These are phyloP conservation scores for Choanephora cucurbitarum DNA, from an alignment of 371 early-diverging fungal genomes.

Conservation along the genomic window DNA sequence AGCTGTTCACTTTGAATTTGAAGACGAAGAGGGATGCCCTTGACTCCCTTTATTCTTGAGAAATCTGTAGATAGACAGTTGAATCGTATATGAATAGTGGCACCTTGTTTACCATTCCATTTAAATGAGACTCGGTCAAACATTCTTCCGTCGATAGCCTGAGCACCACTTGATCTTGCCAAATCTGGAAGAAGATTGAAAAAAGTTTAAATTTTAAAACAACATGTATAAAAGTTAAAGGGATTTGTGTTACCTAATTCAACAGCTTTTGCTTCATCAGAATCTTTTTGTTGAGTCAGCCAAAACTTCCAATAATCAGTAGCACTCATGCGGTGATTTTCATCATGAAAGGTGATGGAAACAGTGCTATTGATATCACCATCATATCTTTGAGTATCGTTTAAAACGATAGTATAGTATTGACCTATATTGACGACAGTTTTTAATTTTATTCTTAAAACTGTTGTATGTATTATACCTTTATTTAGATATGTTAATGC, in stretches of 20 bases:
- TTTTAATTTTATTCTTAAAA: neutral
- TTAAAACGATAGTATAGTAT: slow-evolving; percentile 49
- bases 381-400: slow-evolving; percentile 46
- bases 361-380: slow-evolving; percentile 60
- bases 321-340: slow-evolving; percentile 65
- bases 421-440: slow-evolving; percentile 38
- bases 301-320: slow-evolving; percentile 78
- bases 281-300: slow-evolving; percentile 66
- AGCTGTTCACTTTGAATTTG: slow-evolving; percentile 39
- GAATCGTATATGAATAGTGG: slow-evolving; percentile 49
- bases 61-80: slow-evolving; percentile 62
- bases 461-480: slow-evolving; percentile 23
- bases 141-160: slow-evolving; percentile 26
- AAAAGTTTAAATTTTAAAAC: slow-evolving; percentile 22
- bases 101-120: slow-evolving; percentile 51
- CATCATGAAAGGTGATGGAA: slow-evolving; percentile 74
- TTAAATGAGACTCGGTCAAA: slow-evolving; percentile 55
- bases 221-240: too few species aligned
- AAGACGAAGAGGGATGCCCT: slow-evolving; percentile 57
- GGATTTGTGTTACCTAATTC: slow-evolving; percentile 47
- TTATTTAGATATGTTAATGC: slow-evolving; percentile 34
- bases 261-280: slow-evolving; percentile 53
- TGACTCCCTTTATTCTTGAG: slow-evolving; percentile 59
- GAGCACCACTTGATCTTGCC: slow-evolving; percentile 24
- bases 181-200: slow-evolving; percentile 53